Percentiles rank a stretch among this genome's conserved stretches.
phyloP scores from a whole-genome alignment of 768 basidiomycete genomes.

The Trametes maxima region DNA sequence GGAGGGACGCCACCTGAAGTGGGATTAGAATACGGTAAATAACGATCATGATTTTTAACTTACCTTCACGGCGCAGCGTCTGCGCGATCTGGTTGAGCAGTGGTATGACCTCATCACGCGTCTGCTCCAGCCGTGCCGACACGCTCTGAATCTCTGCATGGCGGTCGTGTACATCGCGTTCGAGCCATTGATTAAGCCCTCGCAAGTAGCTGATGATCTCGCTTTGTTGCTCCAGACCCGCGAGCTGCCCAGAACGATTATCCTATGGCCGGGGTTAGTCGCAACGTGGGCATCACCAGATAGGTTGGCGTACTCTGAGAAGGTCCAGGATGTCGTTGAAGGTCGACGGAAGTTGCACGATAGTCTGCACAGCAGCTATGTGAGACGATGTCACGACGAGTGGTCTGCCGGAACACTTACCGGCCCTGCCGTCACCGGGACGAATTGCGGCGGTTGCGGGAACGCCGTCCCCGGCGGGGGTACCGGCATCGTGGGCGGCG shows the following conservation, averaged over 20 bases:
- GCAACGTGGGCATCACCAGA: constrained; percentile 3
- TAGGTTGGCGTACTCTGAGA: constrained; percentile 50
- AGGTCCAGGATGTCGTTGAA: constrained; percentile 74
- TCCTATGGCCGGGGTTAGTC: constrained; percentile 47
- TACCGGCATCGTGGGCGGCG: not conserved
- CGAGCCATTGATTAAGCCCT: constrained; percentile 77
- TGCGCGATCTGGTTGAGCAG: constrained; percentile 16
- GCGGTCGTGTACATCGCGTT: constrained; percentile 75
- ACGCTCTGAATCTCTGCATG: constrained; percentile 73
- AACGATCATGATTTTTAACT: not conserved
- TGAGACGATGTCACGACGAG: not conserved
- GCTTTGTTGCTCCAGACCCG: constrained; percentile 77
- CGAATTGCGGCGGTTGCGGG: not conserved
- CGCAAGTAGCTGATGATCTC: constrained; percentile 81
- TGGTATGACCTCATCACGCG: constrained; percentile 35
- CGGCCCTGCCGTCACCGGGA: constrained; percentile 43
- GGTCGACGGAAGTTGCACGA: constrained; percentile 59
- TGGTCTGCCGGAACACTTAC: constrained; percentile 41
- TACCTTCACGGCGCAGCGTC: constrained; percentile 18
- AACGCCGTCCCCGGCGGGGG: constrained; percentile 11
- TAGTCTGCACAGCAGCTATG: constrained; percentile 42
- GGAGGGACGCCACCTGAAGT: not conserved
- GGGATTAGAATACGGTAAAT: not conserved
- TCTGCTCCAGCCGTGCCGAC: constrained; percentile 57
- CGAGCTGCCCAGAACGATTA: constrained; percentile 72